These are phyloP conservation scores for Plasmodium cynomolgi DNA, from an alignment of 169 alveolate genomes.

Conservation along the genomic window DNA sequence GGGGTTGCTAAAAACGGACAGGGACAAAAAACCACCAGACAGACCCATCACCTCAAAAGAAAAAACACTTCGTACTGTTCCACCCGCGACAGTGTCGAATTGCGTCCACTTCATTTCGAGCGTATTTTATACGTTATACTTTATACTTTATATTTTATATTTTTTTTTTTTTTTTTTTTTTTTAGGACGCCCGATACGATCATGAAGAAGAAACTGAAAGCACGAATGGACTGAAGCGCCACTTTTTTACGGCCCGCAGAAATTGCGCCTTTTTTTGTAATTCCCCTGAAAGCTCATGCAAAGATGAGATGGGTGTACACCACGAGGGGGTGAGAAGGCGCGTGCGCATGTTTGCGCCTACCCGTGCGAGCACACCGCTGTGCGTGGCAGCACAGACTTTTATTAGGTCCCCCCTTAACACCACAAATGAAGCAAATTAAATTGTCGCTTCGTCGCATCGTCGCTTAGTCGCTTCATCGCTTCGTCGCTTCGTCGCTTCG, in stretches of 20 bases:
- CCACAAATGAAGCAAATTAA: neutral
- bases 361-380: neutral
- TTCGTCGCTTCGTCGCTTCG: neutral
- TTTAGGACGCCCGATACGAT: constrained; percentile 88
- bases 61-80: neutral
- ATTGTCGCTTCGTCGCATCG: neutral
- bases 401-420: neutral
- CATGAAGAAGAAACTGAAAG: constrained; percentile 86
- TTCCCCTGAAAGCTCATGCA: neutral
- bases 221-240: constrained; percentile 89
- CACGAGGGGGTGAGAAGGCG: neutral
- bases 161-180: neutral
- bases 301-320: neutral
- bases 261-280: neutral
- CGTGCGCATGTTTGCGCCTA: neutral
- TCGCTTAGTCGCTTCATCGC: neutral
- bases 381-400: neutral
- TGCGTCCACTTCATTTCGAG: neutral
- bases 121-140: neutral
- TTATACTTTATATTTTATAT: neutral
- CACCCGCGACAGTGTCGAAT: neutral
- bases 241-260: neutral
- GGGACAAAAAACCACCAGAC: neutral
- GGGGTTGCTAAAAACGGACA: neutral
- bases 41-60: neutral